Evolutionary conservation across 345 rosid genomes (phyloP), one percentile per base, ranked within the genome.

Genomic region (Anastatica hierochuntica): DNA sequence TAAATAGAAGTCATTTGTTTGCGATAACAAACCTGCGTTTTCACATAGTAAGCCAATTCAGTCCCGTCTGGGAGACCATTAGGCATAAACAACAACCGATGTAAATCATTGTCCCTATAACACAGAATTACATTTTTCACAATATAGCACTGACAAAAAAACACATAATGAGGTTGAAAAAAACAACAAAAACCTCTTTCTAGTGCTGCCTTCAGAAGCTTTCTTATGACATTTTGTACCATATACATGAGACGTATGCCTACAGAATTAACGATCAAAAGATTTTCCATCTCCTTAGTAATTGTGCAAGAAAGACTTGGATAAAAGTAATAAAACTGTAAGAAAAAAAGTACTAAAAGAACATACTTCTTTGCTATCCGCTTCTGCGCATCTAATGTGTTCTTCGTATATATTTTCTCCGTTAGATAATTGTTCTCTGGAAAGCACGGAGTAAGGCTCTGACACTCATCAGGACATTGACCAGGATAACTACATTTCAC

Each of bases 31-130:
- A 94, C 99, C 84, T 94, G 88, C 45, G 94, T 79, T 83, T 83
- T 88, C 36, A 82, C 83, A 72, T 65, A 74, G 74, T 94, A 94
- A 39, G 86, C 83, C 71, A 94, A 69, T 62, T 76, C 83, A 64
- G 95, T 83, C 63, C 97, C 95, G 60, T 94, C 99, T 2, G 90
- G 83, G 48, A 94, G 88, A 49, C 99, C 97, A 49, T 88, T 79
- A 30, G 99, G 94, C 94, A 85, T 76, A 78, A 92, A 92, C 45
- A 92, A 79, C 61, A 80, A 60, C 64, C 89, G 85, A 62, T 92
- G 99, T 58, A 92, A 78, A 76, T 85, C 95, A 71, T 92, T 92
- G 64, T 83, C 99, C 79, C 99, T 92, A 62, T 56, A 66, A 44
- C 58, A 60, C 10, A 47, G 10, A 10, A 58, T 12, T 29, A 19